phyloP scores from a whole-genome alignment of 805 yeast genomes.

The Sungouiella thailandica region DNA sequence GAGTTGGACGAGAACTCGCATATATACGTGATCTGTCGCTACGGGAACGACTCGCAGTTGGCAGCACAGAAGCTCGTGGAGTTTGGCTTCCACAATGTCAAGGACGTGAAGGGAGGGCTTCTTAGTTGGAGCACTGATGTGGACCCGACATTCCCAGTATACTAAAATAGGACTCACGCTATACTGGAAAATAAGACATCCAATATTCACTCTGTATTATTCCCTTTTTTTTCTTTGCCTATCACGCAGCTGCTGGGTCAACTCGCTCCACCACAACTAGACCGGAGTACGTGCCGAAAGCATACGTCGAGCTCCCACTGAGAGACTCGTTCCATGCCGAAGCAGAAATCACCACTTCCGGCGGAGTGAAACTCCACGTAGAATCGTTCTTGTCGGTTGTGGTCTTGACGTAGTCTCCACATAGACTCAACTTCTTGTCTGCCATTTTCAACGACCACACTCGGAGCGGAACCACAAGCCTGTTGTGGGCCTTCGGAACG shows the following conservation, averaged over 20 bases:
- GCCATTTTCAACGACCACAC: conserved; percentile 24
- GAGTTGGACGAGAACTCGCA: too few relatives aligned
- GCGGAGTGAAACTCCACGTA: conserved; percentile 38
- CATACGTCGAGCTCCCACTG: conserved; percentile 42
- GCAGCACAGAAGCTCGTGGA: conserved; percentile 57
- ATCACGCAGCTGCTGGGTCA: too few relatives aligned
- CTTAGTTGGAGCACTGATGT: conserved; percentile 58
- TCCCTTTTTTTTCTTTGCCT: too few relatives aligned
- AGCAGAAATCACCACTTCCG: conserved; percentile 44
- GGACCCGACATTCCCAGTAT: conserved; percentile 35
- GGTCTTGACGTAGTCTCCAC: conserved; percentile 25
- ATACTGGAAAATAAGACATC: conserved; percentile 4
- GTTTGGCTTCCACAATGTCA: conserved; percentile 45
- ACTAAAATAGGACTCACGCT: conserved; percentile 4
- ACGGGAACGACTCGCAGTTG: conserved; percentile 85
- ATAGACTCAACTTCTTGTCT: conserved; percentile 13
- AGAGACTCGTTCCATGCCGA: conserved; percentile 55
- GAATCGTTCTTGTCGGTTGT: conserved; percentile 25
- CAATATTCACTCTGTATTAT: neutral
- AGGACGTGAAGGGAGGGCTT: conserved; percentile 78
- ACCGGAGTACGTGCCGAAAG: conserved; percentile 50
- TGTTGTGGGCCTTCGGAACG: conserved; percentile 30
- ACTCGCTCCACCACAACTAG: conserved; percentile 42
- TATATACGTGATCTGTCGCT: conserved; percentile 72
- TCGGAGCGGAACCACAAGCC: conserved; percentile 38